A percentile compares a stretch with the other conserved stretches of the same genome.
Evolutionary conservation across 345 rosid genomes (phyloP).

Genomic region (thale cress (Arabidopsis thaliana)): DNA sequence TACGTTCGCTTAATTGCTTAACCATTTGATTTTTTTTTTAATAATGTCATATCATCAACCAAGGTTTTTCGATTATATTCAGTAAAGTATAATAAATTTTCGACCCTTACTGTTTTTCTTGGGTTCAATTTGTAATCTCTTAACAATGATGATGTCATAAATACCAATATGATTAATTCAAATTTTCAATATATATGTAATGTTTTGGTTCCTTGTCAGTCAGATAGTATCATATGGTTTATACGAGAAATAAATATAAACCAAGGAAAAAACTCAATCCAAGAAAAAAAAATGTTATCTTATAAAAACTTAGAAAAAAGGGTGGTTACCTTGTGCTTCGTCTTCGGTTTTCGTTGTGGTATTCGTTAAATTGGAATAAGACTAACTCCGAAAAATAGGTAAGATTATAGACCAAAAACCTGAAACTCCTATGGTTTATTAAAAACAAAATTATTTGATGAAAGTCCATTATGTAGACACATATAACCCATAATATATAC

Average conservation of each 20-base stretch:
- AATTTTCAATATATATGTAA: neutral
- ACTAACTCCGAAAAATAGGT: too few relatives aligned
- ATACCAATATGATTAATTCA: neutral
- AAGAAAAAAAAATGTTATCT: neutral
- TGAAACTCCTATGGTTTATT: too few relatives aligned
- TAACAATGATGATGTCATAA: neutral
- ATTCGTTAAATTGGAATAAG: too few relatives aligned
- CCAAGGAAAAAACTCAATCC: neutral
- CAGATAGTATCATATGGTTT: neutral
- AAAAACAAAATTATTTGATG: too few relatives aligned
- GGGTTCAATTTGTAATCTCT: slow-evolving; percentile 16
- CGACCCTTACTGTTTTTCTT: slow-evolving; percentile 1
- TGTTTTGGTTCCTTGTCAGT: neutral
- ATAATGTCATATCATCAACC: neutral
- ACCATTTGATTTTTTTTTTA: neutral
- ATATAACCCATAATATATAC: too few relatives aligned
- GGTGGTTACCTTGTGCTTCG: too few relatives aligned
- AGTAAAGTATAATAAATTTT: slow-evolving; percentile 6
- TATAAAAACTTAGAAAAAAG: neutral
- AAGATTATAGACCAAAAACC: too few relatives aligned
- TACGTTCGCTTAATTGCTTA: neutral
- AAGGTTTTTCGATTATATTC: neutral
- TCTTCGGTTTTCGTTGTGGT: too few relatives aligned
- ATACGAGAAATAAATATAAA: neutral
- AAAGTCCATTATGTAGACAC: too few relatives aligned